Evolutionary conservation across 495 filamentous ascomycete genomes (phyloP).

Genomic region (Tetracladium marchalianum): DNA sequence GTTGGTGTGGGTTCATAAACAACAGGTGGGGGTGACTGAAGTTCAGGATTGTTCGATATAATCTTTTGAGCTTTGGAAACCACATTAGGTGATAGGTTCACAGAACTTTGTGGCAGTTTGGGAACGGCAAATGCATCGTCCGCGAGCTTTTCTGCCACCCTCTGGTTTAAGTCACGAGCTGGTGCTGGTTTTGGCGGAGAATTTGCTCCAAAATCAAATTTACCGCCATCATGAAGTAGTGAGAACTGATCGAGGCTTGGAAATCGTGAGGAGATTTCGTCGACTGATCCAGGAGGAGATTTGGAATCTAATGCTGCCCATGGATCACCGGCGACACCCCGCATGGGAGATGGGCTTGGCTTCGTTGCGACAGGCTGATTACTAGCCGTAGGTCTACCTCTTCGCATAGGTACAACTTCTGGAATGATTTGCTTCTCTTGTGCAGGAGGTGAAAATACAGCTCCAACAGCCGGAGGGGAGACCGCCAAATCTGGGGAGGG

Average conservation of each 20-base stretch:
- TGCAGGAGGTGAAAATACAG: conserved; percentile 56
- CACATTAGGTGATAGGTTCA: conserved; percentile 27
- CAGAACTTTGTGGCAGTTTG: conserved; percentile 11
- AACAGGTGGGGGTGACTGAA: conserved; percentile 36
- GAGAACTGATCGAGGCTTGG: conserved; percentile 91
- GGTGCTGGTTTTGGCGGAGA: conserved; percentile 32
- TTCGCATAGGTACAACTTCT: conserved; percentile 89
- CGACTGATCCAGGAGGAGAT: conserved; percentile 39
- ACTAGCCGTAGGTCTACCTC: conserved; percentile 64
- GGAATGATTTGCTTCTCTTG: conserved; percentile 67
- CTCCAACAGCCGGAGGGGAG: conserved; percentile 55
- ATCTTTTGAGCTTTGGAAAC: conserved; percentile 42
- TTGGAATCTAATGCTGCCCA: conserved; percentile 79
- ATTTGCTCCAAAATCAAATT: conserved; percentile 75
- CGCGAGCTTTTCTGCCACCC: conserved; percentile 74
- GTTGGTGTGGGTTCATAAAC: conserved; percentile 50
- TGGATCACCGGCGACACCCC: conserved; percentile 66
- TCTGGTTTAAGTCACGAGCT: conserved; percentile 55
- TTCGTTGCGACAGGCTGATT: conserved; percentile 33
- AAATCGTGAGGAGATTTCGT: conserved; percentile 79
- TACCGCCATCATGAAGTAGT: conserved; percentile 75
- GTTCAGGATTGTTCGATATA: conserved; percentile 41
- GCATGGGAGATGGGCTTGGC: conserved; percentile 65
- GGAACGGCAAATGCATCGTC: conserved; percentile 70
- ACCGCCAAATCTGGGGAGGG: conserved; percentile 36